Evolutionary conservation across 176 grass and related monocot genomes (phyloP), one percentile per base, ranked within the genome.

Genomic region (Bonia amplexicaulis): DNA sequence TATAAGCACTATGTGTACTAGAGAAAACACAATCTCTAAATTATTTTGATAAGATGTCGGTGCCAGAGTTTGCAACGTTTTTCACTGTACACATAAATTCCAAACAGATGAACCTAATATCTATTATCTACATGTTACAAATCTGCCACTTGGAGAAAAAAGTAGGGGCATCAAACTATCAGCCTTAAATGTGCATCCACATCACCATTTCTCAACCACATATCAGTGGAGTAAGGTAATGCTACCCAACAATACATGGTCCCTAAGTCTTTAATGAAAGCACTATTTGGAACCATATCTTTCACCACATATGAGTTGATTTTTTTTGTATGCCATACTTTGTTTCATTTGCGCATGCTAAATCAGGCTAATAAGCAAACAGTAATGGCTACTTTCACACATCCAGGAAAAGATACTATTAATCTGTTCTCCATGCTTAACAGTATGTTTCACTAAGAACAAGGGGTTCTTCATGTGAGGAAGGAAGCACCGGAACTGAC

Each of bases 281-380:
- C 45, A n/a, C 53, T 63, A 79, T 84, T 84, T 62, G 47, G 49
- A 85, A 46, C 49, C 11, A 55, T 77, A 85, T 57, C 31, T 66
- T 75, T 67, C 14, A 84, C 45, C 33, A 13, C 61, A 66, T 70
- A 71, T 54, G 6, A 26, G 46, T 58, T 47, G 73, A 78, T 25
- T 17, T 55, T 23, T 55, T 52, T 58, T 35, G 6, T 59, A 23
- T 72, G 68, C 31, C 45, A 35, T 69, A 68, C 6, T 9, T 46
- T 68, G 31, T 57, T 35, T 76, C 15, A 66, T 85, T 69, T 46
- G 62, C 23, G 3, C 48, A 77, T 69, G 48, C 12, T 6, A 77
- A 69, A 77, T 31, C 47, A 77, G 48, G 25, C 7, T 12, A 76
- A 54, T 27, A 7, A 77, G 31, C 15, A 31, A 45, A 25, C 12